Base-by-base conservation (phyloP, 2,329 filamentous ascomycete genomes). In the Orbilia blumenaviensis region DNA sequence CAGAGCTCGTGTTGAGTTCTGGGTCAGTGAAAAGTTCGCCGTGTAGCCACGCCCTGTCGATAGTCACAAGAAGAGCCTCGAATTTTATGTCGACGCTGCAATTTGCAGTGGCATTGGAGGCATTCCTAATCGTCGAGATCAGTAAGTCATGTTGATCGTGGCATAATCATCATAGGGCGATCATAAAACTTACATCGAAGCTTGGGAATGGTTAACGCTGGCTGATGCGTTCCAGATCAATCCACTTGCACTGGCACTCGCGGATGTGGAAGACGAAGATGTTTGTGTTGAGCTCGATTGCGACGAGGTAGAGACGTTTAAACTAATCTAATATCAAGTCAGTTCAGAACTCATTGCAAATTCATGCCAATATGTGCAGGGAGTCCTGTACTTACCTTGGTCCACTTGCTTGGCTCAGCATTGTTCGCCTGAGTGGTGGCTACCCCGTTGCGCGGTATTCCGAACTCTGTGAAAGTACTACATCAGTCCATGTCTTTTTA, bases 31-130 rank as follows among this genome's bases (percentile, higher is more conserved):
- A 75, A 14, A 77, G 27, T 50, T 75, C 74, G 54, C 29, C 29
- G 42, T 77, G 74, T 41, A 67, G 63, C 63, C 63, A 67, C 29
- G 63, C 42, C 29, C 63, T 52, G 42, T 67, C 63, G 63, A 67
- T 67, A 50, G 44, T 54, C 48, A 67, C 63, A 36, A 67, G 44
- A 36, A 67, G 44, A 41, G 42, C 44, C 27, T 56, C 48, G 42
- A 67, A 52, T 32, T 44, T 54, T 29, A 67, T 58, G 36, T 52
- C 44, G 25, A 67, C 63, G 44, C 21, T 27, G 63, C 42, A 56
- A 16, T 67, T 67, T 36, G 63, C 18, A 50, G 50, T 29, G 48
- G 63, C 42, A 32, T 52, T 32, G 42, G 50, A 52, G n/a, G 63
- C 63, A 32, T 67, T 56, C 48, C 46, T 60, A 60, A 60, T 60